phyloP scores from a whole-genome alignment of 345 rosid genomes.

The Citrus cavaleriei region DNA sequence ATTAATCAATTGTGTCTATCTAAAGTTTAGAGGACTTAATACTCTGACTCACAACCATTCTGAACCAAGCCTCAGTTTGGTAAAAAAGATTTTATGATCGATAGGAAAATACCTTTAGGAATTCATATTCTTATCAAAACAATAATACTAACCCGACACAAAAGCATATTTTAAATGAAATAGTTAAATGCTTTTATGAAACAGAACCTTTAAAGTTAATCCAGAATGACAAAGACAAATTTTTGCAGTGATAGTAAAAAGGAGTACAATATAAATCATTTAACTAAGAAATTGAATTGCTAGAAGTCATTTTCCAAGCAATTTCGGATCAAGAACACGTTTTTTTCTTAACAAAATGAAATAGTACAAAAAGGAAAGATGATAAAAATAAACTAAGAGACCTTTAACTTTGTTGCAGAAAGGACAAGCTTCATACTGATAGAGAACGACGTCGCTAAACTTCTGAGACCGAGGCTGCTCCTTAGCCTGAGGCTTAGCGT shows the following conservation, averaged over 20 bases:
- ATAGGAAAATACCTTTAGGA: too few relatives aligned
- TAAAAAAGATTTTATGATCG: too few relatives aligned
- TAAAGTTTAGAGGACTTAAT: neutral
- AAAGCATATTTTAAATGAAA: too few relatives aligned
- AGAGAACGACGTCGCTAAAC: constrained; percentile 68
- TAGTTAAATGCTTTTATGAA: too few relatives aligned
- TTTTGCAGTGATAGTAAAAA: neutral
- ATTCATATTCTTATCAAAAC: too few relatives aligned
- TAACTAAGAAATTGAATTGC: neutral
- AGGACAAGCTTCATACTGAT: constrained; percentile 97
- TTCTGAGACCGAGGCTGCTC: constrained; percentile 37
- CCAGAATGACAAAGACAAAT: neutral
- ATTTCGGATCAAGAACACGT: neutral
- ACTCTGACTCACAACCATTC: neutral
- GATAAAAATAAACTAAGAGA: constrained; percentile 2
- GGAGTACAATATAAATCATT: neutral
- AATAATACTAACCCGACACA: too few relatives aligned
- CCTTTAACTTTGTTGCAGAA: constrained; percentile 97
- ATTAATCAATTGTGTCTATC: neutral
- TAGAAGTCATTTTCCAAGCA: neutral
- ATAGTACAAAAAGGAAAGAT: neutral
- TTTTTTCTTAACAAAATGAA: neutral
- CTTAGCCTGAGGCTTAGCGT: constrained; percentile 68
- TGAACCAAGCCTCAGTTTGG: neutral
- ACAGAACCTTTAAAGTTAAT: too few relatives aligned